Percentiles rank a stretch among this genome's conserved stretches.
phyloP scores from a whole-genome alignment of 495 filamentous ascomycete species.

The Neurospora sp. region DNA sequence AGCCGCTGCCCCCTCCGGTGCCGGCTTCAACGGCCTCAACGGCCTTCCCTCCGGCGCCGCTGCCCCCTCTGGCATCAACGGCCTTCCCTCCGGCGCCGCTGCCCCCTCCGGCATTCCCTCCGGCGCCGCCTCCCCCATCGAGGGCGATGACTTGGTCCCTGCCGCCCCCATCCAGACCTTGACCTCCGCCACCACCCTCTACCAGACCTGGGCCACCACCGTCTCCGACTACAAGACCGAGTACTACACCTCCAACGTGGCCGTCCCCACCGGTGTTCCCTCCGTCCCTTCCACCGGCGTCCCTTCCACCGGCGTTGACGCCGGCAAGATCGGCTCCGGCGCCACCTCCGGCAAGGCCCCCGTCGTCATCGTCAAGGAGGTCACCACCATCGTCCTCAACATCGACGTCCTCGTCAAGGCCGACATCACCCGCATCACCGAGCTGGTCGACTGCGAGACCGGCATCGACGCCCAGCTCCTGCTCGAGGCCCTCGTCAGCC shows the following conservation, averaged over 20 bases:
- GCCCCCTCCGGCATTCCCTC: not conserved
- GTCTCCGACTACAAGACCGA: not conserved
- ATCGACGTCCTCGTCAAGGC: constrained; percentile 2
- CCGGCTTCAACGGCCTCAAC: not conserved
- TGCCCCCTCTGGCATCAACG: not conserved
- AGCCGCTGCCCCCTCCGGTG: not conserved
- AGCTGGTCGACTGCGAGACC: not conserved
- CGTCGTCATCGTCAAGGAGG: not conserved
- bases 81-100: not conserved
- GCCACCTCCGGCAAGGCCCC: not conserved
- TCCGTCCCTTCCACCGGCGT: not conserved
- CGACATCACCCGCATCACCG: constrained; percentile 1
- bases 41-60: not conserved
- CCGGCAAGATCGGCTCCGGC: not conserved
- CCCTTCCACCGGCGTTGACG: not conserved
- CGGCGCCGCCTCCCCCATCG: not conserved
- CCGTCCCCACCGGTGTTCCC: not conserved
- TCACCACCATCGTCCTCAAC: not conserved
- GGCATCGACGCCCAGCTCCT: not conserved
- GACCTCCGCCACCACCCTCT: not conserved
- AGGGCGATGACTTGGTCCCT: not conserved
- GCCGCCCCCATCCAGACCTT: not conserved
- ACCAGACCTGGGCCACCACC: not conserved
- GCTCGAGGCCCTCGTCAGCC: not conserved
- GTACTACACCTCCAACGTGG: not conserved